A percentile compares a stretch with the other conserved stretches of the same genome.
Conservation (phyloP, 768 basidiomycete genomes). For the Candolleomyces aberdarensis region DNA sequence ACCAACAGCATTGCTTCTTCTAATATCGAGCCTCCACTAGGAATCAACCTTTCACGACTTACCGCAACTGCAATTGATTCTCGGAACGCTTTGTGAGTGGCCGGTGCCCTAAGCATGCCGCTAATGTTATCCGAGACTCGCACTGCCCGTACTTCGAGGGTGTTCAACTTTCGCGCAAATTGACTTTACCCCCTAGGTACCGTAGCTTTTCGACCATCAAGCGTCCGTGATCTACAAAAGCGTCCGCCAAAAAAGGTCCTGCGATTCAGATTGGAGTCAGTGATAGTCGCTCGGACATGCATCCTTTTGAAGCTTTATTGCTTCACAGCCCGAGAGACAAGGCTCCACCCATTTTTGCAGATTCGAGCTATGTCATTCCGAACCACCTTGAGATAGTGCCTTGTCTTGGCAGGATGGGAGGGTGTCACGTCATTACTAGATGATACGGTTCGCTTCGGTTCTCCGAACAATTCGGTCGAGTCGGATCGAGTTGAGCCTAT, state of each 20-base stretch:
- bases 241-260: slow-evolving; percentile 4
- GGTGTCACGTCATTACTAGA: neutral
- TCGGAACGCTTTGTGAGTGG: slow-evolving; percentile 5
- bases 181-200: neutral
- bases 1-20: neutral
- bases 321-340: neutral
- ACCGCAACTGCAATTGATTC: neutral
- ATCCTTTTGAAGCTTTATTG: neutral
- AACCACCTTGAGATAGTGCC: slow-evolving; percentile 1
- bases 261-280: neutral
- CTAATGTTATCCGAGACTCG: neutral
- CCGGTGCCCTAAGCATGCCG: neutral
- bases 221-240: slow-evolving; percentile 9
- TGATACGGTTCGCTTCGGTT: slow-evolving; percentile 1
- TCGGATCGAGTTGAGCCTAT: neutral
- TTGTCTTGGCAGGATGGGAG: neutral
- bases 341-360: neutral
- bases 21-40: neutral
- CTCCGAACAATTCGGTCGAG: neutral
- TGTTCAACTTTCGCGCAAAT: neutral
- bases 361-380: neutral
- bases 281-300: neutral
- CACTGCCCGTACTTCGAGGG: neutral
- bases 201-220: neutral
- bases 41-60: neutral